A percentile compares a stretch with the other conserved stretches of the same genome.
Evolutionary conservation across 192 early-diverging fungal genomes (phyloP).

Genomic region (Bifiguratus adelaidae): DNA sequence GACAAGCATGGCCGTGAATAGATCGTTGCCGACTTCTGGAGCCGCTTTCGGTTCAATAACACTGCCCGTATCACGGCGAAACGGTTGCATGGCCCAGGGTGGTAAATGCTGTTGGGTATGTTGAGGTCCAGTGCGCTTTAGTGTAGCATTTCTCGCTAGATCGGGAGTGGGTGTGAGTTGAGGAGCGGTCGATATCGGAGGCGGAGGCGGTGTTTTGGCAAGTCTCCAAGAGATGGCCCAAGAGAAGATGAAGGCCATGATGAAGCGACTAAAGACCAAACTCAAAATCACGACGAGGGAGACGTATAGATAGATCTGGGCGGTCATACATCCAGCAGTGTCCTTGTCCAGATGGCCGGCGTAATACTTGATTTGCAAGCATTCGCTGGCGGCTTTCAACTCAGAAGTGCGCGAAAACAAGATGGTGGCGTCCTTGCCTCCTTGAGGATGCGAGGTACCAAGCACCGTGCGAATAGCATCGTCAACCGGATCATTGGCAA

Average conservation of each 20-base stretch:
- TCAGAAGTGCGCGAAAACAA: constrained; percentile 47
- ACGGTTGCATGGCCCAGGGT: not conserved
- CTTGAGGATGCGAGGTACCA: constrained; percentile 25
- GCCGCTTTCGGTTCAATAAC: not conserved
- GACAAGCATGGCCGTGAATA: too few relatives aligned
- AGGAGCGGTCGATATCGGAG: not conserved
- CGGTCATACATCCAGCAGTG: constrained; percentile 64
- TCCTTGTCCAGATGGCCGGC: constrained; percentile 68
- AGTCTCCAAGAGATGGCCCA: constrained; percentile 58
- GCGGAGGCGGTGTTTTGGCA: constrained; percentile 13
- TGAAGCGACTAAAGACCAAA: constrained; percentile 50
- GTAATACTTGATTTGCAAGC: constrained; percentile 45
- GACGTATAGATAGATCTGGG: constrained; percentile 43
- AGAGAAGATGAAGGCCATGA: constrained; percentile 68
- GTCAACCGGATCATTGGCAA: constrained; percentile 46
- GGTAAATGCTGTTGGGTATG: too few relatives aligned
- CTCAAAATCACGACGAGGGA: constrained; percentile 51
- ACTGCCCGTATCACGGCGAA: too few relatives aligned
- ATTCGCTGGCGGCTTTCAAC: constrained; percentile 35
- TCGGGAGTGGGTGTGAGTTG: not conserved
- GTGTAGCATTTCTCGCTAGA: not conserved
- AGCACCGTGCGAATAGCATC: constrained; percentile 40
- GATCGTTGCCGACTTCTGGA: too few relatives aligned
- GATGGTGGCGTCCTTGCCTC: constrained; percentile 55
- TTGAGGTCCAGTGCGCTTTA: too few relatives aligned